Evolutionary conservation across 805 yeast genomes (phyloP).

Genomic region (Hagleromyces aurorensis): DNA sequence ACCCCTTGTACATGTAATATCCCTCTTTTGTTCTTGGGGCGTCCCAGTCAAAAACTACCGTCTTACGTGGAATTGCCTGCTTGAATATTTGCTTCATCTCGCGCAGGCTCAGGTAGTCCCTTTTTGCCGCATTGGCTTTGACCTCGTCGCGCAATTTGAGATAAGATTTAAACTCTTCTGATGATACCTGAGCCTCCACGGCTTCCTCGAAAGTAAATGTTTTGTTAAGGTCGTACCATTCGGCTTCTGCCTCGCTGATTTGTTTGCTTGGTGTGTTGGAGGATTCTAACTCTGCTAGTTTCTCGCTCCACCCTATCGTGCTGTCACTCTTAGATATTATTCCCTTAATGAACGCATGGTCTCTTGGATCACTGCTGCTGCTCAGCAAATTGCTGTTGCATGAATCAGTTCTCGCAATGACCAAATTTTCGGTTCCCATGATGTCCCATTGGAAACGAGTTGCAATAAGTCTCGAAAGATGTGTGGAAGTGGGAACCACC

Average conservation of each 20-base stretch:
- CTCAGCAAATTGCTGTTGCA: constrained; percentile 46
- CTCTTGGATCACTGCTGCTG: constrained; percentile 46
- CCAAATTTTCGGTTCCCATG: constrained; percentile 49
- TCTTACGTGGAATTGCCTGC: constrained; percentile 27
- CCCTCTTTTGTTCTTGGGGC: constrained; percentile 54
- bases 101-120: constrained; percentile 21
- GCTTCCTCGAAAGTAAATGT: constrained; percentile 46
- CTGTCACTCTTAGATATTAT: constrained; percentile 27
- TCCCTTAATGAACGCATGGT: constrained; percentile 50
- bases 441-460: constrained; percentile 59
- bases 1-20: constrained; percentile 40
- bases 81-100: constrained; percentile 18
- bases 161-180: constrained; percentile 22
- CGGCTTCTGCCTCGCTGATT: constrained; percentile 35
- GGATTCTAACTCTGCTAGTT: constrained; percentile 36
- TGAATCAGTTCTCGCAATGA: constrained; percentile 57
- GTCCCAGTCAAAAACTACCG: constrained; percentile 48
- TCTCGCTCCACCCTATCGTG: constrained; percentile 39
- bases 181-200: constrained; percentile 26
- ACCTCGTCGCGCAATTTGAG: constrained; percentile 12
- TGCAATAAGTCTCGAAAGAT: constrained; percentile 45
- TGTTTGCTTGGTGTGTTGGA: constrained; percentile 35
- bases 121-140: constrained; percentile 17
- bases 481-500: constrained; percentile 51
- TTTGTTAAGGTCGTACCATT: constrained; percentile 39